Base-by-base conservation (phyloP, 2,329 filamentous ascomycete species). In the Aspergillus candidus region DNA sequence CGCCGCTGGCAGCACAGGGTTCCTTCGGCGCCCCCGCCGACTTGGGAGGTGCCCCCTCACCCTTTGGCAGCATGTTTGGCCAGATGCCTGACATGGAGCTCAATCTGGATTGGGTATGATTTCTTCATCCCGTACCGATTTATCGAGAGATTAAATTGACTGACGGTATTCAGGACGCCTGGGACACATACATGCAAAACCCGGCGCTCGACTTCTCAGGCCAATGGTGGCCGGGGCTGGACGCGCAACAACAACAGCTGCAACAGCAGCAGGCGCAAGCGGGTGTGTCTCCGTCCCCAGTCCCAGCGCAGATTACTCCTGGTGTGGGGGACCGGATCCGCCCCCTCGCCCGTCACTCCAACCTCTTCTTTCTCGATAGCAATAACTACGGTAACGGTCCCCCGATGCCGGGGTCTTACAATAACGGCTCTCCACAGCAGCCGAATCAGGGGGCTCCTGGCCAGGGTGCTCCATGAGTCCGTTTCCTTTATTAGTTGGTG, bases 131-230 rank as follows among this genome's bases (percentile, higher is more conserved):
- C 39, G 4, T 5, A 27, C 22, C 22, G 6, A 22, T 22, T 4
- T 5, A 22, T 22, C 6, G 18, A 22, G 18, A 22, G 4, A 32
- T 15, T 11, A 22, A 17, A 33, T 48, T 49, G 49, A 34, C 59
- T 57, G 33, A 42, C 39, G 37, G 27, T 22, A 31, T 6, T 6
- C 51, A 83, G 80, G 78, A 83, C 49, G 79, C 80, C 22, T 85
- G 81, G 81, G 82, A 86, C 58, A 78, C 74, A 6, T 85, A 84
- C 54, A 78, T 85, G 38, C 81, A 84, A 60, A 79, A 77, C 41
- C 72, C 77, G 5, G 72, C 60, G 6, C 50, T 72, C 30, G 72
- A 74, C 38, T 57, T 64, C 8, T 53, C 63, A 11, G 68, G 60
- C 34, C 63, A 64, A 38, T 61, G 65, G 43, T 72, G 67, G 68